Conservation (phyloP, 331 rosid species). For the Stylosanthes scabra region DNA sequence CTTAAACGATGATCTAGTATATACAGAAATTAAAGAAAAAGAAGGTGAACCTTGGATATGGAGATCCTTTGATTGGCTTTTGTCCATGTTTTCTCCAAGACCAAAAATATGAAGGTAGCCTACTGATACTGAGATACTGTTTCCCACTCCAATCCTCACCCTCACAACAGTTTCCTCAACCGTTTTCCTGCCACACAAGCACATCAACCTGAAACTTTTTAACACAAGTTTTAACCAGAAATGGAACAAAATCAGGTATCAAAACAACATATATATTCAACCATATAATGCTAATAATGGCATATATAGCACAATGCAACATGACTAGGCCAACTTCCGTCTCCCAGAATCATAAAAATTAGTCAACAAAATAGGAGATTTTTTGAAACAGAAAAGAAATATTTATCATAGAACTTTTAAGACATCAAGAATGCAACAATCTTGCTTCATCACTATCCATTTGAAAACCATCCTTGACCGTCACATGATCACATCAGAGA, state of each 20-base stretch:
- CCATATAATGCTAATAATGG: too few relatives aligned
- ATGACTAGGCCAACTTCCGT: too few relatives aligned
- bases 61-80: constrained; percentile 96
- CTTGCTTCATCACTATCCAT: too few relatives aligned
- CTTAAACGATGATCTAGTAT: not conserved
- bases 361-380: too few relatives aligned
- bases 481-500: too few relatives aligned
- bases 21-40: not conserved
- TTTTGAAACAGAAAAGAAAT: too few relatives aligned
- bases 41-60: constrained; percentile 74
- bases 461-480: too few relatives aligned
- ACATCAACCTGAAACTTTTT: not conserved
- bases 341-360: too few relatives aligned
- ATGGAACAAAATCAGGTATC: constrained; percentile 19
- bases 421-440: too few relatives aligned
- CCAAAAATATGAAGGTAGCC: constrained; percentile 87
- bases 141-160: constrained; percentile 77
- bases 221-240: too few relatives aligned
- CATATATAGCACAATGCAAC: too few relatives aligned
- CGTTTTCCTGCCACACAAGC: constrained; percentile 61
- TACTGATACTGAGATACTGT: constrained; percentile 69
- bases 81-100: constrained; percentile 99
- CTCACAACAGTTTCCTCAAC: constrained; percentile 70
- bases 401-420: too few relatives aligned
- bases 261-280: not conserved